Base-by-base conservation (phyloP, 1,284 basidiomycete species). In the Volvariella volvacea region DNA sequence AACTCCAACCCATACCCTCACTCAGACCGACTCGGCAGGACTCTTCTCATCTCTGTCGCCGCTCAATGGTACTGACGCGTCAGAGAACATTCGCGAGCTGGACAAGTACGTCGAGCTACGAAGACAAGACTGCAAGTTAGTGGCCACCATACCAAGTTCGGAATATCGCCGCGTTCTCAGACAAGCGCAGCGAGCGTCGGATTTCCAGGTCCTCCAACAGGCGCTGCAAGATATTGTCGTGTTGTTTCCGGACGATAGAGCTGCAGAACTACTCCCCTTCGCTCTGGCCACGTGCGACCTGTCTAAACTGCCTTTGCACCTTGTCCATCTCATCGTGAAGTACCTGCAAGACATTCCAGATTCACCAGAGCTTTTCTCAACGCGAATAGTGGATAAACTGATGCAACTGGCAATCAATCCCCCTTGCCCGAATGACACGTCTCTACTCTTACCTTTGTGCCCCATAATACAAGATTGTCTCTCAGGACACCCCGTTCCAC, bases 381-480 rank as follows among this genome's bases (percentile, higher is more conserved):
- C 6, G 25, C 6, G 12, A 28, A 12, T 12, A 12, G 12, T 28
- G 12, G 12, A 28, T 6, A 6, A 28, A 12, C 12, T 28, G 12
- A 12, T 28, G 25, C 6, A 28, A 28, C 25, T 28, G 25, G 25
- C 25, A 28, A 12, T 12, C 12, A 6, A 12, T 12, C 6, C 6
- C 25, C 12, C 12, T 28, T 6, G 25, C 12, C n/a, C 34, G 6
- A n/a, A 20, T 4, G 34, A 36, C 34, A 40, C 43, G 31, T 30
- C 49, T n/a, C 43, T 60, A 7, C 37, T 56, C 32, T 49, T 54
- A 25, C 37, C 53, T 10, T 40, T 62, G 39, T 48, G 45, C 42
- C 59, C 52, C 10, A 30, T 58, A 10, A 48, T 67, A 20, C 43
- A 57, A 22, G 22, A 37, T 14, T 51, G 44, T 25, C 45, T 64